These are phyloP conservation scores for Smittium culicis DNA, from an alignment of 371 early-diverging fungal genomes.

Conservation along the genomic window DNA sequence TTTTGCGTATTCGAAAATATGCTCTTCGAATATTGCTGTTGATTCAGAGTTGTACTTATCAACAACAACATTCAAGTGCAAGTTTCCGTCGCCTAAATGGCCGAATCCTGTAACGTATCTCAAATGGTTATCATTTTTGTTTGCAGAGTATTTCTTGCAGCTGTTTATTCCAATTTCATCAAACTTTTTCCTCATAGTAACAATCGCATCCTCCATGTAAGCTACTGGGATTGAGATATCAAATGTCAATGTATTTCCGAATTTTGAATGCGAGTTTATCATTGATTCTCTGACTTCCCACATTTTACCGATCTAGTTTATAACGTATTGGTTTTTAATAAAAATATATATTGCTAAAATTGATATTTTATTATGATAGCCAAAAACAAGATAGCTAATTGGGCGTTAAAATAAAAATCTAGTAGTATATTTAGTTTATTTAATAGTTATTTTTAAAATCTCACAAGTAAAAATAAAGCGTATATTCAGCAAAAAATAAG, in stretches of 20 bases:
- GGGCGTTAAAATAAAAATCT: no score
- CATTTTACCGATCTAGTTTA: slow-evolving; percentile 29
- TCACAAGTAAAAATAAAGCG: no score
- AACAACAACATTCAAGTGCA: slow-evolving; percentile 85
- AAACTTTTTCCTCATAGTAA: slow-evolving; percentile 57
- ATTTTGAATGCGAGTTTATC: slow-evolving; percentile 74
- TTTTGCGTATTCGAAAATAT: slow-evolving; percentile 77
- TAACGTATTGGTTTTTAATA: background rate
- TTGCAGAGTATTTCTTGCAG: background rate
- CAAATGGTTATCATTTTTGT: slow-evolving; percentile 9
- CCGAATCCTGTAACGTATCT: slow-evolving; percentile 79
- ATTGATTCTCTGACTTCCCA: slow-evolving; percentile 90
- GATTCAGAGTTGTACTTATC: slow-evolving; percentile 39
- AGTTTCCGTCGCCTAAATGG: slow-evolving; percentile 80
- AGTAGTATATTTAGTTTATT: no score
- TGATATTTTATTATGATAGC: background rate
- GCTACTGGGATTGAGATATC: slow-evolving; percentile 80
- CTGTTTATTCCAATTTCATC: slow-evolving; percentile 32
- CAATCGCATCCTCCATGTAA: slow-evolving; percentile 69
- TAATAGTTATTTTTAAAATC: no score
- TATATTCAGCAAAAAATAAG: no score
- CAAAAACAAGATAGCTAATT: no score
- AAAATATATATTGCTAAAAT: background rate
- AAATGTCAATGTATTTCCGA: slow-evolving; percentile 80
- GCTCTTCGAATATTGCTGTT: slow-evolving; percentile 73